These are phyloP conservation scores for Phlyctochytrium arcticum DNA, from an alignment of 192 early-diverging fungal species.

Conservation along the genomic window DNA sequence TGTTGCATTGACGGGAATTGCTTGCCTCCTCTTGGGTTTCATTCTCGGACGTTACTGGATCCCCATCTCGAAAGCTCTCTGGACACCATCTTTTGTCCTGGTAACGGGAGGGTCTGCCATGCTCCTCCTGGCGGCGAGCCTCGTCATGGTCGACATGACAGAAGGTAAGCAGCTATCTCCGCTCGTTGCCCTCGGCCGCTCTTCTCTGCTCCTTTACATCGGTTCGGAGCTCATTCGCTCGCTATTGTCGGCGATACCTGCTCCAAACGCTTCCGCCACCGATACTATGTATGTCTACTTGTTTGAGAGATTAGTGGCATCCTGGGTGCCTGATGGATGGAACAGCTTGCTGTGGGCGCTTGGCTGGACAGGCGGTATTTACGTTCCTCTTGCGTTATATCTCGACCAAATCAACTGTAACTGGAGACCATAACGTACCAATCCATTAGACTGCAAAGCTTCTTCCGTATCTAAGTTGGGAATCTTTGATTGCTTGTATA, in stretches of 20 bases:
- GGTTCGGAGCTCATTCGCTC: constrained; percentile 24
- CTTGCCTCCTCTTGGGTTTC: constrained; percentile 1
- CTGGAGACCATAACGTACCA: constrained; percentile 19
- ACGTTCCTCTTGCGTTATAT: constrained; percentile 8
- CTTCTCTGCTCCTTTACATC: constrained; percentile 45
- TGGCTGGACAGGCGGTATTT: constrained; percentile 4
- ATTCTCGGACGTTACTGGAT: constrained; percentile 25
- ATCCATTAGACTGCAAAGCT: no score
- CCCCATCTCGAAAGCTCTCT: constrained; percentile 51
- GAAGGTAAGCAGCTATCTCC: constrained; percentile 1
- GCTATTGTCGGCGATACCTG: background rate
- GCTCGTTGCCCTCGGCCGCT: constrained; percentile 43
- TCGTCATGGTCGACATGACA: constrained; percentile 33
- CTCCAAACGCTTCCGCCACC: background rate
- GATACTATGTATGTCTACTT: background rate
- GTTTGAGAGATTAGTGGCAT: constrained; percentile 2
- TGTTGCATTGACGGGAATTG: background rate
- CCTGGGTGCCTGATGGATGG: constrained; percentile 10
- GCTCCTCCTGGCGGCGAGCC: constrained; percentile 16
- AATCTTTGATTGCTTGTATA: no score
- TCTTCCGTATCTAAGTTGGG: no score
- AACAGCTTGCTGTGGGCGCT: constrained; percentile 16
- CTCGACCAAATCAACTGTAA: constrained; percentile 8
- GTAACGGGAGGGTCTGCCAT: constrained; percentile 30
- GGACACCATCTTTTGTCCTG: constrained; percentile 49